Conservation (phyloP, 2,329 filamentous ascomycete genomes). For the Colletotrichum tofieldiae region DNA sequence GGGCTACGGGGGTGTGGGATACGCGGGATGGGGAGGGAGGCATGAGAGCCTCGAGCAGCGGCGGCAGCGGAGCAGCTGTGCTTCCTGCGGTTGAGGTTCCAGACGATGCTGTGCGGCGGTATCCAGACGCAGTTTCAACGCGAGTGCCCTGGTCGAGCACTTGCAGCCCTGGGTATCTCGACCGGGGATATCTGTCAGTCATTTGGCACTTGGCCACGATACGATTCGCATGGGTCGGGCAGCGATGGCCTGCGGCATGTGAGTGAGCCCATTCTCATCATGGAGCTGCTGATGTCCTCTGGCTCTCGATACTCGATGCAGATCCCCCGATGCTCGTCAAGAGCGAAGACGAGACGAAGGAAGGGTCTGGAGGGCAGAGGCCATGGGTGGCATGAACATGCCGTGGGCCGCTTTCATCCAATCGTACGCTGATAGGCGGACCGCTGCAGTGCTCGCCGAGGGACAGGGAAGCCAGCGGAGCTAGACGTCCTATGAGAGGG, state of each 20-base stretch:
- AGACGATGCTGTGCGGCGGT: constrained; percentile 29
- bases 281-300: constrained; percentile 24
- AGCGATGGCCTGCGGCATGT: constrained; percentile 36
- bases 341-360: constrained; percentile 39
- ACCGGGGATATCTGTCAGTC: constrained; percentile 21
- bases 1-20: constrained; percentile 14
- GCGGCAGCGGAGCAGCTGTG: constrained; percentile 4
- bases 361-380: constrained; percentile 18
- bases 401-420: constrained; percentile 39
- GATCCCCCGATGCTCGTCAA: constrained; percentile 18
- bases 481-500: constrained; percentile 14
- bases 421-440: constrained; percentile 27
- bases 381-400: constrained; percentile 29
- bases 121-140: constrained; percentile 38
- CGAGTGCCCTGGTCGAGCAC: constrained; percentile 27
- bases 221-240: constrained; percentile 25
- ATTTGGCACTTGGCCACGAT: constrained; percentile 1
- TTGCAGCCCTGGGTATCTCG: constrained; percentile 23
- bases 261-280: constrained; percentile 29
- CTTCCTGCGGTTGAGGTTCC: constrained; percentile 25
- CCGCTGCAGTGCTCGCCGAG: constrained; percentile 6
- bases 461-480: constrained; percentile 6
- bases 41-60: background rate
- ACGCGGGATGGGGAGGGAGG: constrained; percentile 1
- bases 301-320: constrained; percentile 6